Conservation (phyloP, 2,329 filamentous ascomycete genomes). For the Paradendryphiella salina region DNA sequence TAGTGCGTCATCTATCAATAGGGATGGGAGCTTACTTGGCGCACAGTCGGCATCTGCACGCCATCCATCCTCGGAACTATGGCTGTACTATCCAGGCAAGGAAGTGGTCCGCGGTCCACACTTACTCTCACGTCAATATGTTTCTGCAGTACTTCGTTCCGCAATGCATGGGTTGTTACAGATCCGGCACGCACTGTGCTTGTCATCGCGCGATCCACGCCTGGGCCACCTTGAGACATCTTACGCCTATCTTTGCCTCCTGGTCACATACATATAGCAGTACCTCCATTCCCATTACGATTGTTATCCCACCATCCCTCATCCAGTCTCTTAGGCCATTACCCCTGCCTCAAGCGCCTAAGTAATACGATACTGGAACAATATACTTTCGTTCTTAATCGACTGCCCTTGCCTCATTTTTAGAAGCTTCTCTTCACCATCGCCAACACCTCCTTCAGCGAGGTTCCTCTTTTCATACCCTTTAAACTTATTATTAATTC, state of each 20-base stretch:
- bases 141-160: slow-evolving; percentile 47
- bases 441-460: slow-evolving; percentile 6
- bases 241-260: slow-evolving; percentile 29
- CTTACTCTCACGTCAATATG: slow-evolving; percentile 48
- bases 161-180: slow-evolving; percentile 46
- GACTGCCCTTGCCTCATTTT: slow-evolving; percentile 12
- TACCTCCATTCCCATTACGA: slow-evolving; percentile 28
- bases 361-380: slow-evolving; percentile 14
- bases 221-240: slow-evolving; percentile 32
- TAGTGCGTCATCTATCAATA: slow-evolving; percentile 47
- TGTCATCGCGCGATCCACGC: slow-evolving; percentile 45
- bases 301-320: slow-evolving; percentile 26
- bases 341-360: slow-evolving; percentile 18
- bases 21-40: slow-evolving; percentile 45
- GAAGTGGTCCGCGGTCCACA: slow-evolving; percentile 43
- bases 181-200: slow-evolving; percentile 44
- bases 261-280: slow-evolving; percentile 43
- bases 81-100: slow-evolving; percentile 41
- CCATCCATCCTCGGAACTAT: slow-evolving; percentile 43
- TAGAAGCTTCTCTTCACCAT: slow-evolving; percentile 2
- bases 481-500: slow-evolving; percentile 20
- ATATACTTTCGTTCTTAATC: slow-evolving; percentile 19
- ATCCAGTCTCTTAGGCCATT: slow-evolving; percentile 34
- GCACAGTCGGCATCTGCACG: slow-evolving; percentile 39
- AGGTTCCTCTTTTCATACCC: slow-evolving; percentile 4